Conservation (phyloP, 169 alveolate genomes). For the Hepatocystis sp. region DNA sequence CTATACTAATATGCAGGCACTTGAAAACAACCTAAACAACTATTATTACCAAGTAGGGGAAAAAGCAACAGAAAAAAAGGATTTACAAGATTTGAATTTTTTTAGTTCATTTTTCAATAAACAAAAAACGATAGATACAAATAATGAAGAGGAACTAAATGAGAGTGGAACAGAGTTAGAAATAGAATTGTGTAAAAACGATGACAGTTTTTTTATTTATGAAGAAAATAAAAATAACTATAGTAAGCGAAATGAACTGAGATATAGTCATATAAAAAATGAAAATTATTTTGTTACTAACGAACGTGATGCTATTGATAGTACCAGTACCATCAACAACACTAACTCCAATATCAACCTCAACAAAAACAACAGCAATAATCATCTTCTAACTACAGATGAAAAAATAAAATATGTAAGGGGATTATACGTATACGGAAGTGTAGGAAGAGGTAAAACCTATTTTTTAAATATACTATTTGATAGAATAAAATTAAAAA, state of each 20-base stretch:
- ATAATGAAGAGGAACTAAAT: background rate
- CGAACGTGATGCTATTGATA: background rate
- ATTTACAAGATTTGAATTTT: constrained; percentile 1
- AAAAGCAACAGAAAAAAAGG: constrained; percentile 7
- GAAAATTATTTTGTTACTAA: constrained; percentile 12
- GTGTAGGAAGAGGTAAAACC: constrained; percentile 89
- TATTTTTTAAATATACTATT: constrained; percentile 82
- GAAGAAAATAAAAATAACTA: constrained; percentile 1
- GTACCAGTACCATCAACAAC: too few relatives aligned
- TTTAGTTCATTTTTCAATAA: constrained; percentile 34
- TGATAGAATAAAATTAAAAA: constrained; percentile 61
- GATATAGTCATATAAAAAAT: constrained; percentile 12
- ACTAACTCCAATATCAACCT: too few relatives aligned
- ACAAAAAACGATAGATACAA: constrained; percentile 2
- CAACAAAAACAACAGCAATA: too few relatives aligned
- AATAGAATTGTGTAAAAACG: constrained; percentile 17
- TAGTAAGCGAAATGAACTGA: background rate
- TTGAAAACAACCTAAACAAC: constrained; percentile 52
- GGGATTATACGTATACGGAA: constrained; percentile 82
- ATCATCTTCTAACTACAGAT: too few relatives aligned
- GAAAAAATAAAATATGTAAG: constrained; percentile 40
- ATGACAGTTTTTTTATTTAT: constrained; percentile 43
- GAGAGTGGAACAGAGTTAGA: constrained; percentile 1
- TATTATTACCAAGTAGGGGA: constrained; percentile 21
- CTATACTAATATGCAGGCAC: too few relatives aligned